Evolutionary conservation across 1,284 basidiomycete genomes (phyloP), one percentile per base, ranked within the genome.

Genomic region (Austropuccinia psidii): DNA sequence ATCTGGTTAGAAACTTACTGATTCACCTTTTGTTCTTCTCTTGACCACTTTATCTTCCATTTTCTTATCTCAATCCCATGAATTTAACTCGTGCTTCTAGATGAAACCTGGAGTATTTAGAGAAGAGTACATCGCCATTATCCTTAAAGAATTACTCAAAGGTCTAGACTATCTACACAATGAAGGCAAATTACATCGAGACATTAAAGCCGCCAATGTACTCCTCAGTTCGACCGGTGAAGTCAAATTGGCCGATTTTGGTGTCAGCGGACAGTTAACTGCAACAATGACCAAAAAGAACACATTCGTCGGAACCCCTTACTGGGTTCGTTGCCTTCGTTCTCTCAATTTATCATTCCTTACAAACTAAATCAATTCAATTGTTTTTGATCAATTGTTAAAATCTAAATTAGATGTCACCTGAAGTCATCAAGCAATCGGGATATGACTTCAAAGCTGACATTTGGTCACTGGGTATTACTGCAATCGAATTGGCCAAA

Each of bases 401-500:
- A 37, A 29, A 33, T 17, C 92, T 92, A 1, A 95, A 94, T 80
- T 96, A 93, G 93, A 99, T 99, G 95, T 93, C 92, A 27, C 95
- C 95, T 7, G 95, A 99, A 81, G 95, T 98, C 27, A 98, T 99
- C 84, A 98, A 98, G 82, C 95, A 98, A 83, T 95, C 91, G 75
- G 96, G 96, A 8, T 99, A 99, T 81, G 95, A 98, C 79, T 90
- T 94, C 81, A 98, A 97, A 80, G 95, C 95, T 13, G 95, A 99
- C 81, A 97, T 99, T 64, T 81, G 80, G 80, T 79, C 78, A 43
- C 74, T 82, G 19, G 82, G 80, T 5, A 98, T 98, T 80, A 98
- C 95, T 4, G 92, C 93, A 13, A 97, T 98, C 77, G 95, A 99
- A 81, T 84, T 99, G 77, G 95, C 95, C 0, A 93, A 90, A 82